Base-by-base conservation (phyloP, 768 basidiomycete genomes). In the Paxillus involutus region DNA sequence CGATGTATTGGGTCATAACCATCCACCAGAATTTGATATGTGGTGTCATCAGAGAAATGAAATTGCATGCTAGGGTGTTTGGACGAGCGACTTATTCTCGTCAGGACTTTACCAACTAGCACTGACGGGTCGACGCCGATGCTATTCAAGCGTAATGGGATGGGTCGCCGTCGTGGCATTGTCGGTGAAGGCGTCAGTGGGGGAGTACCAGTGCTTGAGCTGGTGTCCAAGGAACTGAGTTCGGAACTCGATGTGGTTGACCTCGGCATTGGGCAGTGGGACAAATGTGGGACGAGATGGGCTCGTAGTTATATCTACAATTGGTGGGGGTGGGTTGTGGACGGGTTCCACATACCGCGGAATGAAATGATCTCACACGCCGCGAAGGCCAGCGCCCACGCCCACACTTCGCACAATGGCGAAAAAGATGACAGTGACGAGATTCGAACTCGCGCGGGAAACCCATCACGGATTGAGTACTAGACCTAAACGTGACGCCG, bases 391-490 rank as follows among this genome's bases (percentile, higher is more conserved):
- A 24, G n/a, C n/a, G n/a, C n/a, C n/a, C n/a, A n/a, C 21, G 21
- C 21, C 21, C 26, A 26, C 26, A 26, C 26, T 5, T 3, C 26
- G 26, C 26, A 26, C 26, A 26, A 26, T 26, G 26, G 26, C 26
- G 26, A 26, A 26, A 67, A 65, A 53, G n/a, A 16, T 79, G 77
- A 79, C 77, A 79, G 75, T 79, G 77, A 79, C 77, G 77, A 79
- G 77, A 79, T 80, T 79, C 77, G 77, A 79, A 79, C 77, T 79
- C 77, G 77, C 77, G 77, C 77, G 77, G 77, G 67, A 76, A 76
- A 77, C 77, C 77, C 77, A 79, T 79, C 77, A 79, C 77, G 78
- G 77, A 71, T 71, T 71, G 63, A 65, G 52, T 44, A 47, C 40
- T 39, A 40, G 50, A 70, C 77, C 77, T 79, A 79, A 79, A 79